These are phyloP conservation scores for Chlamydomonas asymmetrica DNA, from an alignment of 139 green algal genomes.

Conservation along the genomic window DNA sequence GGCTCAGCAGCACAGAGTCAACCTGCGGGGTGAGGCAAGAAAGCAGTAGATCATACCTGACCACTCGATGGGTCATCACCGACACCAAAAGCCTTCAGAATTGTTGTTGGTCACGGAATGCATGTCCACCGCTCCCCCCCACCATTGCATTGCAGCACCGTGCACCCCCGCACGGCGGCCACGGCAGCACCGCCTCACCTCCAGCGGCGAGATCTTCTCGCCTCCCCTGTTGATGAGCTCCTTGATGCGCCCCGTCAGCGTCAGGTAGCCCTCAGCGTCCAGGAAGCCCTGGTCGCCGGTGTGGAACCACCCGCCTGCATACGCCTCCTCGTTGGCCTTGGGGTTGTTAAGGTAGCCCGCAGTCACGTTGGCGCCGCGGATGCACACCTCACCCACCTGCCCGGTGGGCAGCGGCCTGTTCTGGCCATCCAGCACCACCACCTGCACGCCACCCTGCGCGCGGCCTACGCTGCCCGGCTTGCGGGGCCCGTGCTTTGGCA, in stretches of 20 bases:
- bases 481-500: conserved; percentile 64
- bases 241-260: conserved; percentile 86
- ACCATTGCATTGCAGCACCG: too few species aligned
- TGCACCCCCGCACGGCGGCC: too few species aligned
- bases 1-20: conserved; percentile 70
- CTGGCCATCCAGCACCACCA: conserved; percentile 51
- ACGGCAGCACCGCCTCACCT: conserved; percentile 56
- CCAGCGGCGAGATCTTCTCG: conserved; percentile 85
- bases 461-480: conserved; percentile 62
- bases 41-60: neutral
- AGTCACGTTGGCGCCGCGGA: conserved; percentile 77
- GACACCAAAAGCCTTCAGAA: too few species aligned
- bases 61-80: neutral
- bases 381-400: neutral
- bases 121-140: too few species aligned
- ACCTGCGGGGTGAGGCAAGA: conserved; percentile 67
- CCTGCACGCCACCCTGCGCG: conserved; percentile 28
- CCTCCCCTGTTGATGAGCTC: conserved; percentile 92
- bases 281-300: conserved; percentile 61
- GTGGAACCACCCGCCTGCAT: conserved; percentile 49
- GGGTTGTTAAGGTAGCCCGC: conserved; percentile 79
- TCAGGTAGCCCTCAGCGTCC: conserved; percentile 79
- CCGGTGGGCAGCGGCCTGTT: conserved; percentile 34
- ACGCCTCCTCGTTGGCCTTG: conserved; percentile 77
- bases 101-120: too few species aligned